Evolutionary conservation across 2,329 filamentous ascomycete species (phyloP).

Genomic region (Colletotrichum sp.): DNA sequence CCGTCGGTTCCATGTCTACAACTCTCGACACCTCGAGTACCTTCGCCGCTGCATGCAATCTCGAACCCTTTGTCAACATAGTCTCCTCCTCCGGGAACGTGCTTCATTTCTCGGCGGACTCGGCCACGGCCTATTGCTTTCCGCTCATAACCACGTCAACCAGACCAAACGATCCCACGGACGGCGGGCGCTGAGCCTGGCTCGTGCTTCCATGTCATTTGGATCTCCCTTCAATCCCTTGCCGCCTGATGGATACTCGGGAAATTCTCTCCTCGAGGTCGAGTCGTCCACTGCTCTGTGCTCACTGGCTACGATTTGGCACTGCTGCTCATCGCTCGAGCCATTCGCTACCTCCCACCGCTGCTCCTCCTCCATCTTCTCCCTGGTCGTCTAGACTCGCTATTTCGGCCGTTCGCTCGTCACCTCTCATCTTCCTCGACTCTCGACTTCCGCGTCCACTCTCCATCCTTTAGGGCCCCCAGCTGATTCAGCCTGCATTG

Average conservation of each 20-base stretch:
- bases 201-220: slow-evolving; percentile 3
- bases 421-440: neutral
- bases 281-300: neutral
- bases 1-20: neutral
- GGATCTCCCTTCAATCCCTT: neutral
- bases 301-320: neutral
- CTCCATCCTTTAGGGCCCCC: neutral
- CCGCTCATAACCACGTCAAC: neutral
- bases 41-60: neutral
- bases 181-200: slow-evolving; percentile 2
- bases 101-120: neutral
- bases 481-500: neutral
- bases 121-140: neutral
- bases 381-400: neutral
- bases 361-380: neutral
- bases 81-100: neutral
- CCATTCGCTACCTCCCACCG: neutral
- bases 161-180: slow-evolving; percentile 1
- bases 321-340: neutral
- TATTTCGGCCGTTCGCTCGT: neutral
- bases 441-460: neutral
- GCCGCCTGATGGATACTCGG: neutral
- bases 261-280: neutral
- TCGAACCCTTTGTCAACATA: neutral
- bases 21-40: neutral